Percentiles rank a stretch among this genome's conserved stretches.
These are phyloP conservation scores for Alternaria hordeiaustralica DNA, from an alignment of 2,329 filamentous ascomycete species.

Conservation along the genomic window DNA sequence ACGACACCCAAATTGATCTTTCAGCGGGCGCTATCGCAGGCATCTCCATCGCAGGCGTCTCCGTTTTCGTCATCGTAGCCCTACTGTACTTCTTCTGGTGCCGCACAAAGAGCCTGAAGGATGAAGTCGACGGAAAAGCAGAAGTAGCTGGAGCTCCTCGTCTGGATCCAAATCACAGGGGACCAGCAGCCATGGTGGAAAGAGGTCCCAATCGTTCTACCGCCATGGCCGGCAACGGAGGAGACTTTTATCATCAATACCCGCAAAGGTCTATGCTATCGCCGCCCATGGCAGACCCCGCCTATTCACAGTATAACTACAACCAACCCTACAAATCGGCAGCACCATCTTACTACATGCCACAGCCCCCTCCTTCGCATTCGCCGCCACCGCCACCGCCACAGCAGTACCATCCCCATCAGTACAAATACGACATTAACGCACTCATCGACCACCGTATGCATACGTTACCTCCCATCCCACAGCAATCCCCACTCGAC, in stretches of 20 bases:
- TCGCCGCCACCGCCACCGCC: background rate
- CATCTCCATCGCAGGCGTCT: constrained; percentile 64
- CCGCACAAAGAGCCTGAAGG: constrained; percentile 26
- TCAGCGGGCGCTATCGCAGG: constrained; percentile 51
- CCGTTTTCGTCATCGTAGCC: constrained; percentile 25
- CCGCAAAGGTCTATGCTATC: background rate
- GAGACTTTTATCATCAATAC: background rate
- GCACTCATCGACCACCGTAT: background rate
- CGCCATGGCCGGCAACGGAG: background rate
- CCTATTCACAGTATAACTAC: background rate
- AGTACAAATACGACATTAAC: constrained; percentile 4
- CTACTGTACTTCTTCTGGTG: constrained; percentile 39
- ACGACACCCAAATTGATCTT: constrained; percentile 22
- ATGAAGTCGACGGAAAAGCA: constrained; percentile 31
- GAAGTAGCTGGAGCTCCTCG: constrained; percentile 7
- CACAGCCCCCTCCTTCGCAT: background rate
- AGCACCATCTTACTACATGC: background rate
- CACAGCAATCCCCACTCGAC: background rate
- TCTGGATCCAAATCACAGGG: background rate
- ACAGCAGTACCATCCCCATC: background rate
- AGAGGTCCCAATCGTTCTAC: background rate
- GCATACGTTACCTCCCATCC: background rate
- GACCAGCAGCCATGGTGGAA: background rate
- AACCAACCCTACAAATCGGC: background rate
- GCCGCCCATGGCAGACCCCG: background rate